Conservation (phyloP, 306 rosid species). For the Ormosia semicastrata region DNA sequence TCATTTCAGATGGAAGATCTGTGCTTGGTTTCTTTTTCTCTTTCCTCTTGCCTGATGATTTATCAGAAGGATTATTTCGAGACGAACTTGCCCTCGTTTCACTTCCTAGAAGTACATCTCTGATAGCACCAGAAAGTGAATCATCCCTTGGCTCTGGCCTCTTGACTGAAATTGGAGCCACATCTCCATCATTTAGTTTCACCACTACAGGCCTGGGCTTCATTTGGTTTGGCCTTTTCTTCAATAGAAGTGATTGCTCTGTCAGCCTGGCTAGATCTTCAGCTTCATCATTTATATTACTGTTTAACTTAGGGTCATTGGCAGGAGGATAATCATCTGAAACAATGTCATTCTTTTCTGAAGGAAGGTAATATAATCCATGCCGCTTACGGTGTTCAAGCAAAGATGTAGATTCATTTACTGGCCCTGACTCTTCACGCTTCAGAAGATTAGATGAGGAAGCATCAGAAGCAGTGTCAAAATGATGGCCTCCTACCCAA, state of each 20-base stretch:
- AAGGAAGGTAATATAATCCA: conserved; percentile 84
- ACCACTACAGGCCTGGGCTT: conserved; percentile 95
- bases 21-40: conserved; percentile 63
- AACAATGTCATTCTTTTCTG: conserved; percentile 58
- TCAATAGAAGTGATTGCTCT: conserved; percentile 60
- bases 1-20: conserved; percentile 42
- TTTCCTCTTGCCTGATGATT: conserved; percentile 53
- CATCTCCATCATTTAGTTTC: conserved; percentile 80
- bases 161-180: conserved; percentile 40
- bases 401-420: conserved; percentile 70
- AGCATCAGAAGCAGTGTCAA: conserved; percentile 31
- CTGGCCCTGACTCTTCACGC: conserved; percentile 51
- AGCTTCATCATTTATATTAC: conserved; percentile 42
- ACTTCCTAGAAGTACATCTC: conserved; percentile 63
- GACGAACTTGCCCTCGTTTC: conserved; percentile 44
- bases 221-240: conserved; percentile 67
- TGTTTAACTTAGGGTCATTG: conserved; percentile 53
- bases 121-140: conserved; percentile 71
- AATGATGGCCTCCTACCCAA: conserved; percentile 44
- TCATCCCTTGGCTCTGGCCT: conserved; percentile 54
- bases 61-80: conserved; percentile 36
- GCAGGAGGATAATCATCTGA: conserved; percentile 78
- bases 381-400: conserved; percentile 93
- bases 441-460: conserved; percentile 39
- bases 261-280: conserved; percentile 74